phyloP scores from a whole-genome alignment of 1,284 basidiomycete species.

The Puccinia horiana region DNA sequence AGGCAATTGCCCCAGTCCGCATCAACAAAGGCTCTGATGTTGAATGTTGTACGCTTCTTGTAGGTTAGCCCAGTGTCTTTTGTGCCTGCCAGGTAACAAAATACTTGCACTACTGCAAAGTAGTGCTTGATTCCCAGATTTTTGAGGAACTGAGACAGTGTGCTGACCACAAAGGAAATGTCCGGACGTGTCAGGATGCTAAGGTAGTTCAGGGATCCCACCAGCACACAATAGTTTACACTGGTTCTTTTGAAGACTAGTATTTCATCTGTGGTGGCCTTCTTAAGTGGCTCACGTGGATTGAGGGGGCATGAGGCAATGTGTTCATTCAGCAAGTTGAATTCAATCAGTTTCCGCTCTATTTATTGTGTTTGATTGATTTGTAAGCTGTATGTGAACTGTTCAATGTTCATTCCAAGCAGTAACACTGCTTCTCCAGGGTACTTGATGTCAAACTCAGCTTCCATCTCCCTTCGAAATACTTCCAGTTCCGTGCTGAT shows the following conservation, averaged over 20 bases:
- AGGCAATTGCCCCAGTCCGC: neutral
- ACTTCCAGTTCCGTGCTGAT: neutral
- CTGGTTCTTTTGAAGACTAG: neutral
- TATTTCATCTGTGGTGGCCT: neutral
- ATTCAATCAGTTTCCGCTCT: neutral
- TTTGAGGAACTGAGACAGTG: neutral
- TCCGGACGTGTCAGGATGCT: neutral
- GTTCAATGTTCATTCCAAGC: neutral
- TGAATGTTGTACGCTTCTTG: neutral
- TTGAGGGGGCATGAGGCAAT: neutral
- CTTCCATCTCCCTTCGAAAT: neutral
- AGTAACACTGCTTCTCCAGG: neutral
- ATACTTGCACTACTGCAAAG: neutral
- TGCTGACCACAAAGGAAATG: neutral
- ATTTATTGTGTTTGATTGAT: neutral
- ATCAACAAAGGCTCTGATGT: neutral
- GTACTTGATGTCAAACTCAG: slow-evolving; percentile 5
- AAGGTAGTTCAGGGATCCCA: neutral
- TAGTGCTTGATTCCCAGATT: neutral
- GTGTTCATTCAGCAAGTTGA: neutral
- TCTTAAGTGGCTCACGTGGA: neutral
- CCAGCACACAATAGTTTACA: neutral
- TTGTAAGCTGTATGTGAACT: neutral
- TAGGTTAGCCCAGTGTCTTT: neutral
- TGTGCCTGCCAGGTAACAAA: neutral